These are phyloP conservation scores for Euclidium syriacum DNA, from an alignment of 345 rosid genomes.

Conservation along the genomic window DNA sequence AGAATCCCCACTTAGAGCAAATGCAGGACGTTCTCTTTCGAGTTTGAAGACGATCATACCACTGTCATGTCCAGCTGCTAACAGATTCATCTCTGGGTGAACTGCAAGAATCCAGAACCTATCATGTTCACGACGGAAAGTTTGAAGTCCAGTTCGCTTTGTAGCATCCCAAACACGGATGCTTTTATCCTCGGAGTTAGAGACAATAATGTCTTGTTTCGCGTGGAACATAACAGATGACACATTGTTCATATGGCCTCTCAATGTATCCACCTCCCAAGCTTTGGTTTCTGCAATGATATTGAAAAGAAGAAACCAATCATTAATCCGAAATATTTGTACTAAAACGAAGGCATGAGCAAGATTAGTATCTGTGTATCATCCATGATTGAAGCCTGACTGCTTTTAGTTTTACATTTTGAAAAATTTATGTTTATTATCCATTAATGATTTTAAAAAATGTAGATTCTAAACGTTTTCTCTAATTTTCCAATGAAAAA, in stretches of 20 bases:
- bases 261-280: conserved; percentile 90
- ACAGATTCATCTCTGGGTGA: conserved; percentile 87
- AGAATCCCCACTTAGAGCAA: conserved; percentile 66
- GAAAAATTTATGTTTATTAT: too few species aligned
- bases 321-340: not conserved
- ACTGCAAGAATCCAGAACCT: conserved; percentile 83
- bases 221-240: conserved; percentile 90
- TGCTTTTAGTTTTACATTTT: too few species aligned
- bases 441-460: too few species aligned
- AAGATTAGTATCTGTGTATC: too few species aligned
- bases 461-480: too few species aligned
- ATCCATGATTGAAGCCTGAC: too few species aligned
- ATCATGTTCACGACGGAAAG: conserved; percentile 90
- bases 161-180: conserved; percentile 95
- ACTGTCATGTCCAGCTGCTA: conserved; percentile 95
- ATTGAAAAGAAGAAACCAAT: not conserved
- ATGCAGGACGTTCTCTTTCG: conserved; percentile 87
- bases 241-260: conserved; percentile 89
- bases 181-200: conserved; percentile 88
- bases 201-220: conserved; percentile 83
- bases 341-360: not conserved
- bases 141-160: conserved; percentile 79
- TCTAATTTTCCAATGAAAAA: too few species aligned
- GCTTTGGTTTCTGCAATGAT: conserved; percentile 79
- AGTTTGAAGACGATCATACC: conserved; percentile 91